phyloP scores from a whole-genome alignment of 192 early-diverging fungal genomes.

The Backusella westeae region DNA sequence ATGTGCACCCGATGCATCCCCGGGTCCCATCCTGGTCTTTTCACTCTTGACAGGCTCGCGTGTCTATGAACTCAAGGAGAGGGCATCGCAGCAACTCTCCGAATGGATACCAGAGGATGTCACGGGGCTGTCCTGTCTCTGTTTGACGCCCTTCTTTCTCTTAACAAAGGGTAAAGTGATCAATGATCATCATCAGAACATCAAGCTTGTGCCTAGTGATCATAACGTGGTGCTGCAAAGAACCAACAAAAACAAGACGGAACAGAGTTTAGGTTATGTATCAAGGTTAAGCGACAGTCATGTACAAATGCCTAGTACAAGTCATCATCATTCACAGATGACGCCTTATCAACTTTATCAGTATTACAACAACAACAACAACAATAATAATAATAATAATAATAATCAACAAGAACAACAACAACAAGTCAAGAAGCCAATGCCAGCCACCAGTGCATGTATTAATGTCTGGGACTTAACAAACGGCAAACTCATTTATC shows the following conservation, averaged over 20 bases:
- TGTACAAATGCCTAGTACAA: background rate
- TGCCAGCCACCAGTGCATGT: slow-evolving; percentile 32
- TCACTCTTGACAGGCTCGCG: slow-evolving; percentile 48
- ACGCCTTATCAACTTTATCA: slow-evolving; percentile 26
- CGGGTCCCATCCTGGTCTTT: slow-evolving; percentile 45
- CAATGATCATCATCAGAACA: background rate
- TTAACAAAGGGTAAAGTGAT: slow-evolving; percentile 24
- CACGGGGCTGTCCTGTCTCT: background rate
- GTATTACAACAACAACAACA: background rate
- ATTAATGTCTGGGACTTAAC: slow-evolving; percentile 51
- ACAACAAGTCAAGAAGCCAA: background rate
- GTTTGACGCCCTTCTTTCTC: slow-evolving; percentile 30
- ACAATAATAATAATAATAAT: no score
- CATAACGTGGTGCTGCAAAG: background rate
- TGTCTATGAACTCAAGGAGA: slow-evolving; percentile 44
- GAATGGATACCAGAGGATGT: slow-evolving; percentile 9
- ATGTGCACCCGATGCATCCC: slow-evolving; percentile 41
- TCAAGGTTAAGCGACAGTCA: slow-evolving; percentile 9
- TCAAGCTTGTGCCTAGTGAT: background rate
- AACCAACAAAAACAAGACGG: background rate
- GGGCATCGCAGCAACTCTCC: slow-evolving; percentile 13
- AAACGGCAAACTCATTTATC: slow-evolving; percentile 40
- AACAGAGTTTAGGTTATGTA: slow-evolving; percentile 8
- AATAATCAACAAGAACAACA: background rate
- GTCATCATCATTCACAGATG: background rate